A percentile compares a stretch with the other conserved stretches of the same genome.
These are phyloP conservation scores for Ceratocystis harringtonii DNA, from an alignment of 2,329 filamentous ascomycete genomes.

Conservation along the genomic window DNA sequence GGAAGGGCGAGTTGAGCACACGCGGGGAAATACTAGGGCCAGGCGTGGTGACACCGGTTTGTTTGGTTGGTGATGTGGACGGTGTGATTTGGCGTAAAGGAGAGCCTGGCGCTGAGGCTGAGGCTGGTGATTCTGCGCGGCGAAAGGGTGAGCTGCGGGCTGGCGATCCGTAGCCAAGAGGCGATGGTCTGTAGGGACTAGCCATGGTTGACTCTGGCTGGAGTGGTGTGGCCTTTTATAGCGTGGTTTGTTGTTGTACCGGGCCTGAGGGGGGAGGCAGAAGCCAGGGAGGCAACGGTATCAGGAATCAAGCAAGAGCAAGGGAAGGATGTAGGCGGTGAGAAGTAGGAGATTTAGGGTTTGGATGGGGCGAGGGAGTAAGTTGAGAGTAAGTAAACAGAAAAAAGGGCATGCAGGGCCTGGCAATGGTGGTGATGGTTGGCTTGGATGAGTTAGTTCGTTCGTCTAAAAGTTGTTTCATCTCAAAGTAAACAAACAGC, in stretches of 20 bases:
- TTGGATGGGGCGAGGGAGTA: neutral
- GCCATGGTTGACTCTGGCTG: slow-evolving; percentile 3
- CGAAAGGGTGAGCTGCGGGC: slow-evolving; percentile 50
- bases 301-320: neutral
- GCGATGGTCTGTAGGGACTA: slow-evolving; percentile 49
- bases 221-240: neutral
- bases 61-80: slow-evolving; percentile 44
- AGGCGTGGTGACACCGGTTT: neutral
- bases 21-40: slow-evolving; percentile 14
- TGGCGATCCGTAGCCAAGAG: slow-evolving; percentile 54
- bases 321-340: neutral
- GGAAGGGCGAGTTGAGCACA: slow-evolving; percentile 30
- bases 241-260: neutral
- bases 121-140: slow-evolving; percentile 46
- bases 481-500: neutral
- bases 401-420: neutral
- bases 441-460: neutral
- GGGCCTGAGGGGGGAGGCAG: neutral
- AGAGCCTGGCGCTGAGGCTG: slow-evolving; percentile 34
- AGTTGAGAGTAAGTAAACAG: neutral
- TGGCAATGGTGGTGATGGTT: neutral
- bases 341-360: neutral
- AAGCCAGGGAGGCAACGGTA: neutral
- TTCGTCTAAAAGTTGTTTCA: neutral
- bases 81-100: slow-evolving; percentile 46